phyloP scores from a whole-genome alignment of 192 early-diverging fungal genomes.

The Coemansia sp. region DNA sequence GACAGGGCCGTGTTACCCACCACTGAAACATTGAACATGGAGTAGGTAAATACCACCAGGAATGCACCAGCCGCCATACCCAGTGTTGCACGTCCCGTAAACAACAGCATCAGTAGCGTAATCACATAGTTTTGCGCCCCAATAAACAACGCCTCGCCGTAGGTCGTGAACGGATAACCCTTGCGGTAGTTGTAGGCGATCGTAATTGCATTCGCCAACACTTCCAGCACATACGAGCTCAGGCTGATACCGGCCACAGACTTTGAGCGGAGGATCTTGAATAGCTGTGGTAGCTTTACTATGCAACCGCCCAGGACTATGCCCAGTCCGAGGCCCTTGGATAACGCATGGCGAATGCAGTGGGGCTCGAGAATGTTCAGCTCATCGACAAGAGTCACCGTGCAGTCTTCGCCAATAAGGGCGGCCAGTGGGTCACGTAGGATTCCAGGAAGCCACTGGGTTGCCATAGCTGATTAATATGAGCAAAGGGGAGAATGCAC shows the following conservation, averaged over 20 bases:
- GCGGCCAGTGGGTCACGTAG: slow-evolving; percentile 58
- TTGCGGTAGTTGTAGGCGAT: slow-evolving; percentile 84
- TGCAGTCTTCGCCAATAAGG: slow-evolving; percentile 80
- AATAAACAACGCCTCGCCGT: slow-evolving; percentile 80
- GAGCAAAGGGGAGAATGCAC: background rate
- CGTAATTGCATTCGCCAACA: slow-evolving; percentile 66
- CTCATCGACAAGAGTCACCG: slow-evolving; percentile 62
- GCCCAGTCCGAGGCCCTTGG: slow-evolving; percentile 89
- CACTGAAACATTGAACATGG: slow-evolving; percentile 50
- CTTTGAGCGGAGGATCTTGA: slow-evolving; percentile 71
- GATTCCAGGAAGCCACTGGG: slow-evolving; percentile 53
- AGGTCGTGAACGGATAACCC: slow-evolving; percentile 83
- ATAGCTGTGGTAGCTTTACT: slow-evolving; percentile 93
- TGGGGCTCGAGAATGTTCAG: slow-evolving; percentile 61
- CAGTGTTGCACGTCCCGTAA: slow-evolving; percentile 43
- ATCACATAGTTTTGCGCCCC: slow-evolving; percentile 79
- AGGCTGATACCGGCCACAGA: slow-evolving; percentile 80
- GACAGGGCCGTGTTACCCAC: slow-evolving; percentile 51
- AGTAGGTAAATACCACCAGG: slow-evolving; percentile 46
- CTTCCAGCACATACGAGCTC: slow-evolving; percentile 75
- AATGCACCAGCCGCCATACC: slow-evolving; percentile 21
- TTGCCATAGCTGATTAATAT: slow-evolving; percentile 22
- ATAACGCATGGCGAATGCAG: slow-evolving; percentile 78
- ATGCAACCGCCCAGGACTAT: slow-evolving; percentile 90
- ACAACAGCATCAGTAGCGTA: slow-evolving; percentile 58